Percentiles rank a stretch among this genome's conserved stretches.
Conservation (phyloP, 441 rosid genomes). For the Biscutella laevigata region DNA sequence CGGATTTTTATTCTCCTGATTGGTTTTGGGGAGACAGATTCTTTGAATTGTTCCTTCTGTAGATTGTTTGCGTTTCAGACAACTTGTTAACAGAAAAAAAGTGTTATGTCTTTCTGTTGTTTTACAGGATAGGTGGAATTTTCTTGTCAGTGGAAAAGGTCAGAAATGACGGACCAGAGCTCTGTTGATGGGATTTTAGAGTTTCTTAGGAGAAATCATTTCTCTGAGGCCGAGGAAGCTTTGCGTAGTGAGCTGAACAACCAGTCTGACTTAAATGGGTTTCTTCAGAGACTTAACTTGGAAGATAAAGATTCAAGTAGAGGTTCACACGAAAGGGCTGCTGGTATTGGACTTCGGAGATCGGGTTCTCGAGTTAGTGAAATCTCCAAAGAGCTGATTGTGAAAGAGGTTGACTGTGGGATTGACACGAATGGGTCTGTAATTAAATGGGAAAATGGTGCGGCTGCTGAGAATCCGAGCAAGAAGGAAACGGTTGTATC, state of each 20-base stretch:
- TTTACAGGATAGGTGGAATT: constrained; percentile 31
- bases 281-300: constrained; percentile 50
- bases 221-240: constrained; percentile 92
- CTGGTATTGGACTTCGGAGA: constrained; percentile 28
- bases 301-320: constrained; percentile 44
- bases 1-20: not conserved
- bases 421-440: constrained; percentile 55
- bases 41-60: constrained; percentile 27
- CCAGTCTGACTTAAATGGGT: constrained; percentile 66
- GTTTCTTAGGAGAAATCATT: constrained; percentile 62
- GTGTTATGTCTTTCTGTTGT: not conserved
- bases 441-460: constrained; percentile 46
- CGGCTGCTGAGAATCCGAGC: constrained; percentile 33
- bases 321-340: constrained; percentile 31
- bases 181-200: constrained; percentile 71
- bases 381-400: constrained; percentile 71
- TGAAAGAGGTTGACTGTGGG: constrained; percentile 81
- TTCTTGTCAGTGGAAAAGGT: constrained; percentile 24
- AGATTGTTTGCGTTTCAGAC: constrained; percentile 15
- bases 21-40: not conserved
- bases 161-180: constrained; percentile 54
- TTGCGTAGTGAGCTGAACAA: constrained; percentile 65
- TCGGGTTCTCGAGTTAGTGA: constrained; percentile 40
- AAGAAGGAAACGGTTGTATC: constrained; percentile 36
- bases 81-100: not conserved